Conservation (phyloP, 1,139 yeast species). For the Pneumocystis sp. region DNA sequence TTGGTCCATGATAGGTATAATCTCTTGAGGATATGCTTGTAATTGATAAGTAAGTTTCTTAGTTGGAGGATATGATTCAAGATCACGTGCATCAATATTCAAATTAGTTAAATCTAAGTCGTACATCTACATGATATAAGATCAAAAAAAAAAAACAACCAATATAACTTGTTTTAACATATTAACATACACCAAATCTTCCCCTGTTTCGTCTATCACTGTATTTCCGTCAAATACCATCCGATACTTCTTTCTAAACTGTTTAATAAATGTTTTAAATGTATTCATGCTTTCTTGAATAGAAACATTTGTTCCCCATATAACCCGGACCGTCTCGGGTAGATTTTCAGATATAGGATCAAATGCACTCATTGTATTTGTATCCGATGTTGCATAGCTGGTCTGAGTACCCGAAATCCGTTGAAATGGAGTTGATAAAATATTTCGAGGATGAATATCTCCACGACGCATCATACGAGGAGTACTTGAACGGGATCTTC, state of each 20-base stretch:
- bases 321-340: constrained; percentile 50
- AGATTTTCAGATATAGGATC: constrained; percentile 28
- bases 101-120: constrained; percentile 67
- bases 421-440: constrained; percentile 37
- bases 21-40: constrained; percentile 88
- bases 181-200: background rate
- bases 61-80: constrained; percentile 62
- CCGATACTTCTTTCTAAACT: constrained; percentile 68
- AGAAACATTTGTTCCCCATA: constrained; percentile 97
- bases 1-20: constrained; percentile 95
- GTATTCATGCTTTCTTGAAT: constrained; percentile 70
- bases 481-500: constrained; percentile 1
- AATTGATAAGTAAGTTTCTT: constrained; percentile 70
- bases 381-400: constrained; percentile 21
- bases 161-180: background rate
- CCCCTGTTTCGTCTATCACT: background rate
- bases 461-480: constrained; percentile 30
- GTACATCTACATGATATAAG: constrained; percentile 37
- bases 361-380: constrained; percentile 3
- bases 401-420: constrained; percentile 24
- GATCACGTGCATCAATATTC: constrained; percentile 69
- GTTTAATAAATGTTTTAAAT: constrained; percentile 70
- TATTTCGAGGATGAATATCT: constrained; percentile 43
- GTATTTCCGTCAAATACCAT: constrained; percentile 38
- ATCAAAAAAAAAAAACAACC: background rate